phyloP scores from a whole-genome alignment of 176 grass and related monocot genomes.

The Miscanthus lutarioriparius region DNA sequence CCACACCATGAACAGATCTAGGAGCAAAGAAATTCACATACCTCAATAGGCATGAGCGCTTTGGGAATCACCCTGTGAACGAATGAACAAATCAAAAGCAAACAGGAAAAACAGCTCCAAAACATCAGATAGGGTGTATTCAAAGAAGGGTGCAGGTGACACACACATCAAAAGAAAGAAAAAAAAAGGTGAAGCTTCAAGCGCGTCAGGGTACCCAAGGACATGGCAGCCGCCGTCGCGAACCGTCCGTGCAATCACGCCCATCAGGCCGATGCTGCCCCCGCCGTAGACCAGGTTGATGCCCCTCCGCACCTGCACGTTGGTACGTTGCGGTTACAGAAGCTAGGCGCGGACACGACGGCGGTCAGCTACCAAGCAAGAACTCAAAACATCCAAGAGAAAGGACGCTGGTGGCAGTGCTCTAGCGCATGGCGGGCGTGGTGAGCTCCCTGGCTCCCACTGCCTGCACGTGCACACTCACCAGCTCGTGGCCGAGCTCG shows the following conservation, averaged over 20 bases:
- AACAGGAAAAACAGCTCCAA: neutral
- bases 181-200: neutral
- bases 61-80: slow-evolving; percentile 72
- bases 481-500: slow-evolving; percentile 84
- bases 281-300: slow-evolving; percentile 82
- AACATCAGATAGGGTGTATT: neutral
- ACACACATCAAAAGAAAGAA: neutral
- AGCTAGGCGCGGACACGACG: neutral
- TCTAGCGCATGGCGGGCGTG: neutral
- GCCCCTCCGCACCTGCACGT: slow-evolving; percentile 54
- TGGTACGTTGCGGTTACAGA: neutral
- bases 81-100: neutral
- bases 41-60: slow-evolving; percentile 84
- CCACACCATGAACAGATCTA: neutral
- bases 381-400: neutral
- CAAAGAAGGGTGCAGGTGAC: neutral
- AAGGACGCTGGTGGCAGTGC: neutral
- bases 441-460: neutral
- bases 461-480: neutral
- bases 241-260: slow-evolving; percentile 75
- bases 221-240: slow-evolving; percentile 66
- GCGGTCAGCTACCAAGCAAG: neutral
- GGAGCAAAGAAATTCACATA: neutral
- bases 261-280: slow-evolving; percentile 91
- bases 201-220: slow-evolving; percentile 51